Evolutionary conservation across 805 yeast species (phyloP).

Genomic region (Saccharomycopsis sp.): DNA sequence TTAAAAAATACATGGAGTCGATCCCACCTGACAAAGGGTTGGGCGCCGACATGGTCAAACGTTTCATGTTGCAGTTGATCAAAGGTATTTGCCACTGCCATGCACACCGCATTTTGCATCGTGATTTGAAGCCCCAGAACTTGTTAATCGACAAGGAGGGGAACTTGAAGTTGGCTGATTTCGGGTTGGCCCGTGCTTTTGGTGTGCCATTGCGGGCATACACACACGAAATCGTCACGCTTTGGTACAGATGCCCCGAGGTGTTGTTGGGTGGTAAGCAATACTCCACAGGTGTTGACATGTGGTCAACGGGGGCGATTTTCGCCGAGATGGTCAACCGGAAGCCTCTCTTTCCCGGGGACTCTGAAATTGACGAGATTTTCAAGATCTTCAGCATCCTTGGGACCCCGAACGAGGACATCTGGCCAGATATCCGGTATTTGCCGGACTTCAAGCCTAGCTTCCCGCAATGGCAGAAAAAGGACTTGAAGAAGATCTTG

Average conservation of each 20-base stretch:
- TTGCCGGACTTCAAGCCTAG: constrained; percentile 91
- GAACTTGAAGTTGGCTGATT: constrained; percentile 82
- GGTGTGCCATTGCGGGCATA: constrained; percentile 96
- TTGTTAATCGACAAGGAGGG: constrained; percentile 93
- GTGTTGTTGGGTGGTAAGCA: constrained; percentile 93
- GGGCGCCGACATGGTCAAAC: constrained; percentile 83
- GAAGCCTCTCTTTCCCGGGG: constrained; percentile 93
- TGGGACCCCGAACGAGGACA: constrained; percentile 90
- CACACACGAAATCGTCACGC: constrained; percentile 95
- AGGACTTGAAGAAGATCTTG: constrained; percentile 41
- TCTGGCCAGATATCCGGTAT: constrained; percentile 90
- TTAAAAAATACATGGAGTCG: constrained; percentile 94
- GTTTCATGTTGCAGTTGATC: constrained; percentile 86
- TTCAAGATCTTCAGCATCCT: constrained; percentile 85
- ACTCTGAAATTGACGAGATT: constrained; percentile 95
- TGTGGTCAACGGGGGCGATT: constrained; percentile 98
- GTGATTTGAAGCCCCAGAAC: constrained; percentile 96
- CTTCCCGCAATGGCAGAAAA: constrained; percentile 84
- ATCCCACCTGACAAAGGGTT: constrained; percentile 87
- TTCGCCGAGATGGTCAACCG: constrained; percentile 97
- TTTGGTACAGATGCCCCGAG: constrained; percentile 98
- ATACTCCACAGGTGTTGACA: constrained; percentile 95
- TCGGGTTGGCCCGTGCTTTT: constrained; percentile 94
- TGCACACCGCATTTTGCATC: constrained; percentile 86
- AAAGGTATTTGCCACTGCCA: constrained; percentile 92